Evolutionary conservation across 2,329 filamentous ascomycete genomes (phyloP).

Genomic region (Stemphylium beticola): DNA sequence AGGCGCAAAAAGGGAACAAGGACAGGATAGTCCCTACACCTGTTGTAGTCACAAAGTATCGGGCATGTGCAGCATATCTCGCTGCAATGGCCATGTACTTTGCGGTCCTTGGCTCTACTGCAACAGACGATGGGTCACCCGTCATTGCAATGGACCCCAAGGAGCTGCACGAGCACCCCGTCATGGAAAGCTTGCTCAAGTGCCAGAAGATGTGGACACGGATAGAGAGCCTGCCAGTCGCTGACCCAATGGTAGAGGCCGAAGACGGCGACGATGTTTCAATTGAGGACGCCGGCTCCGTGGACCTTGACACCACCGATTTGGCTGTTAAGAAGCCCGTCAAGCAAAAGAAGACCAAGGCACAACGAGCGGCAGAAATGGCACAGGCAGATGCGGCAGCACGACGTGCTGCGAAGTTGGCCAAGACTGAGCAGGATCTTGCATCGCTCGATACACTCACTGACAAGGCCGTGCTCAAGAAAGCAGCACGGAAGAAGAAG

Average conservation of each 20-base stretch:
- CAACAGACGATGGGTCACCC: slow-evolving; percentile 59
- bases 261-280: slow-evolving; percentile 44
- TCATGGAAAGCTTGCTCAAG: slow-evolving; percentile 84
- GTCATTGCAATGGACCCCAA: slow-evolving; percentile 71
- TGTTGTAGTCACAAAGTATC: slow-evolving; percentile 67
- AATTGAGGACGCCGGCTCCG: slow-evolving; percentile 39
- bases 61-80: slow-evolving; percentile 84
- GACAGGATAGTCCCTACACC: slow-evolving; percentile 31
- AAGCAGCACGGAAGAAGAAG: slow-evolving; percentile 54
- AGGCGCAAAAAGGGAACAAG: slow-evolving; percentile 33
- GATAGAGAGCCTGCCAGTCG: slow-evolving; percentile 68
- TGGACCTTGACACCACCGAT: slow-evolving; percentile 44
- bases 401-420: slow-evolving; percentile 60
- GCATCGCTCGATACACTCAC: slow-evolving; percentile 72
- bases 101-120: slow-evolving; percentile 83
- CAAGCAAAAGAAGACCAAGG: slow-evolving; percentile 55
- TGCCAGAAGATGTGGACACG: slow-evolving; percentile 82
- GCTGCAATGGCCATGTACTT: slow-evolving; percentile 93
- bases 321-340: slow-evolving; percentile 37
- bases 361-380: slow-evolving; percentile 58
- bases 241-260: slow-evolving; percentile 51
- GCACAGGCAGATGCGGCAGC: slow-evolving; percentile 62
- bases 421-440: slow-evolving; percentile 71
- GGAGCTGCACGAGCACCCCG: slow-evolving; percentile 85
- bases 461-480: slow-evolving; percentile 54